Percentiles rank a stretch among this genome's conserved stretches.
phyloP scores from a whole-genome alignment of 495 filamentous ascomycete genomes.

The Tirmania nivea region DNA sequence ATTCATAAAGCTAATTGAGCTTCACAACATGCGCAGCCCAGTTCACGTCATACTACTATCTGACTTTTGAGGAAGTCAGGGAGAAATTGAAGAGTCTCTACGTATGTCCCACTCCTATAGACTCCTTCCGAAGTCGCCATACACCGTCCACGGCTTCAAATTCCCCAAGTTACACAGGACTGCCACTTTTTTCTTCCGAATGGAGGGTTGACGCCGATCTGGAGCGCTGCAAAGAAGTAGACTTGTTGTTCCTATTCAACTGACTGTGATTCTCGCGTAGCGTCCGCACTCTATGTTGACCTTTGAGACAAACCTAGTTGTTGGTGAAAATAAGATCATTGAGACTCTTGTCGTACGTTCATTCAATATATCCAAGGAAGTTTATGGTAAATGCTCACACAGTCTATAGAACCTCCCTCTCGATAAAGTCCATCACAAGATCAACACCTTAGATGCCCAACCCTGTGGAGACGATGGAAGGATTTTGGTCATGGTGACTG shows the following conservation, averaged over 20 bases:
- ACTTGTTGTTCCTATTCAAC: too few species aligned
- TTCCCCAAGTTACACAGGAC: too few species aligned
- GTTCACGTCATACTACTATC: conserved; percentile 78
- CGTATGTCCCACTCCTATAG: conserved; percentile 32
- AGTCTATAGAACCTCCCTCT: conserved; percentile 48
- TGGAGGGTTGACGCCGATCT: too few species aligned
- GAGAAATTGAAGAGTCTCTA: conserved; percentile 45
- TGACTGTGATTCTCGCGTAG: conserved; percentile 24
- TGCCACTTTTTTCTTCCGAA: too few species aligned
- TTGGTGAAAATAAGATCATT: conserved; percentile 39
- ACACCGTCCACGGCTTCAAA: too few species aligned
- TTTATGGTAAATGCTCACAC: background rate
- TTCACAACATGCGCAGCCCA: too few species aligned
- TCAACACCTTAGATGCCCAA: conserved; percentile 54
- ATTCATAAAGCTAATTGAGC: too few species aligned
- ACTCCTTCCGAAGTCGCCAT: background rate
- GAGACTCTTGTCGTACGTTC: conserved; percentile 49
- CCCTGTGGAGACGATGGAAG: conserved; percentile 36
- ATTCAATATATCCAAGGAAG: conserved; percentile 8
- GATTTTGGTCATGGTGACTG: conserved; percentile 70
- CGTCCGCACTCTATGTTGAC: conserved; percentile 78
- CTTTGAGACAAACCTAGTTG: conserved; percentile 45
- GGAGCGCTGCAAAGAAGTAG: too few species aligned
- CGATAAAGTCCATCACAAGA: conserved; percentile 48
- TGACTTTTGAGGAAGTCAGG: conserved; percentile 54